Evolutionary conservation across 495 filamentous ascomycete species (phyloP).

Genomic region (Pseudevernia furfuracea): DNA sequence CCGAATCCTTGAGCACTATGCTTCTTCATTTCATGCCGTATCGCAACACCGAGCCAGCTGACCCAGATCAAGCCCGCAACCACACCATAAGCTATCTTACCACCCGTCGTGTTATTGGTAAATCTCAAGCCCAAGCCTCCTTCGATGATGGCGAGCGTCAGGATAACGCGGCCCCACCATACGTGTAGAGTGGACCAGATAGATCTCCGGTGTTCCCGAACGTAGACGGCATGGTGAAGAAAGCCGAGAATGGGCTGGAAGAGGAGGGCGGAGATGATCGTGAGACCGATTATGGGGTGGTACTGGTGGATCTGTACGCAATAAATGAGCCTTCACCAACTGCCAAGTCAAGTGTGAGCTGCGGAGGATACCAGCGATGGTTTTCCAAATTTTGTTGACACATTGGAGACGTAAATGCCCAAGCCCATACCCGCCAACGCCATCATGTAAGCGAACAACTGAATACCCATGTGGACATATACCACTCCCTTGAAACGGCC

Average conservation of each 20-base stretch:
- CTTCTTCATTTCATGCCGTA: slow-evolving; percentile 5
- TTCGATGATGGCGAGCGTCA: slow-evolving; percentile 60
- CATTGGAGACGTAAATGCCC: slow-evolving; percentile 7
- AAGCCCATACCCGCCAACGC: slow-evolving; percentile 13
- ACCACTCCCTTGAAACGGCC: slow-evolving; percentile 29
- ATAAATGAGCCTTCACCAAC: not conserved
- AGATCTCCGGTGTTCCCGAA: not conserved
- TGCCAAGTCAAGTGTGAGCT: not conserved
- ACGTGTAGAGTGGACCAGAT: slow-evolving; percentile 41
- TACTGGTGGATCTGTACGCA: not conserved
- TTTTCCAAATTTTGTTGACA: not conserved
- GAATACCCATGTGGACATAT: slow-evolving; percentile 21
- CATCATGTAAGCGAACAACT: slow-evolving; percentile 14
- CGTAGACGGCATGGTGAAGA: slow-evolving; percentile 10
- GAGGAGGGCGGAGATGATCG: slow-evolving; percentile 13
- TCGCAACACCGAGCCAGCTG: slow-evolving; percentile 37
- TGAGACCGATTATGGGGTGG: slow-evolving; percentile 17
- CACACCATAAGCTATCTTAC: slow-evolving; percentile 51
- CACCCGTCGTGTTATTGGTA: slow-evolving; percentile 35
- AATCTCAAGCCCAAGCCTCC: slow-evolving; percentile 58
- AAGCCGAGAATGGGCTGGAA: slow-evolving; percentile 13
- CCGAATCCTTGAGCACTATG: no score
- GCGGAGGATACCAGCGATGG: not conserved
- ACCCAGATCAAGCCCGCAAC: slow-evolving; percentile 47
- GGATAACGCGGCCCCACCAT: slow-evolving; percentile 58